Evolutionary conservation across 495 filamentous ascomycete species (phyloP).

Genomic region (Lasiosphaeriaceae sp.): DNA sequence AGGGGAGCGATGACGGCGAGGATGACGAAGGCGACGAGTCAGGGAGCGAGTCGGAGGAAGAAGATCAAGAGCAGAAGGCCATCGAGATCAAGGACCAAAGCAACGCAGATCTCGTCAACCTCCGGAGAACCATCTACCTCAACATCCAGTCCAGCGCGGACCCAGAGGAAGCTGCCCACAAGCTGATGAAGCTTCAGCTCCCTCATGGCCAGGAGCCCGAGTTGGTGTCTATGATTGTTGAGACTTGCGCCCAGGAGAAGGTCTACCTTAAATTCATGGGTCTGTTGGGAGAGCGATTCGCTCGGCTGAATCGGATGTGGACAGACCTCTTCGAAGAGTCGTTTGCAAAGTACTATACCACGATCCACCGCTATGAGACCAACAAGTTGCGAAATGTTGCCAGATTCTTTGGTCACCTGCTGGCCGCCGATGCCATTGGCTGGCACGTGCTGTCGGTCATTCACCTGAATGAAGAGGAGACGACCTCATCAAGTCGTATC

Average conservation of each 20-base stretch:
- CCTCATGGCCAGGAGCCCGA: conserved; percentile 86
- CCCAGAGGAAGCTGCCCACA: conserved; percentile 94
- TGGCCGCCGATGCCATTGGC: conserved; percentile 80
- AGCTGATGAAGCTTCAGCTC: conserved; percentile 86
- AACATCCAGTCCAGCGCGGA: conserved; percentile 94
- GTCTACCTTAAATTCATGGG: conserved; percentile 98
- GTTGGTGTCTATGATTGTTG: conserved; percentile 92
- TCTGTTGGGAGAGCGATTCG: conserved; percentile 87
- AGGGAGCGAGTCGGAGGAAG: conserved; percentile 76
- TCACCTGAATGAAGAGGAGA: conserved; percentile 93
- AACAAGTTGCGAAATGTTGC: conserved; percentile 93
- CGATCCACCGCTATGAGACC: conserved; percentile 94
- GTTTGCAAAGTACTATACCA: conserved; percentile 93
- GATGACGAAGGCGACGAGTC: conserved; percentile 68
- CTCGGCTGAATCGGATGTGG: conserved; percentile 93
- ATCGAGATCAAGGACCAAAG: conserved; percentile 97
- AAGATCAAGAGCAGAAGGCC: conserved; percentile 60
- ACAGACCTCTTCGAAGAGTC: conserved; percentile 81
- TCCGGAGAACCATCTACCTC: conserved; percentile 91
- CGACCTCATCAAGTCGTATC: conserved; percentile 89
- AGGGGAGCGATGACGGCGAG: conserved; percentile 74
- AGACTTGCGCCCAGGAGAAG: conserved; percentile 90
- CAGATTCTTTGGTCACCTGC: conserved; percentile 87
- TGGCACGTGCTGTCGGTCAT: conserved; percentile 86
- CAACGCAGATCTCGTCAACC: conserved; percentile 89